phyloP scores from a whole-genome alignment of 1,284 basidiomycete genomes.

The Pterulicium gracile region DNA sequence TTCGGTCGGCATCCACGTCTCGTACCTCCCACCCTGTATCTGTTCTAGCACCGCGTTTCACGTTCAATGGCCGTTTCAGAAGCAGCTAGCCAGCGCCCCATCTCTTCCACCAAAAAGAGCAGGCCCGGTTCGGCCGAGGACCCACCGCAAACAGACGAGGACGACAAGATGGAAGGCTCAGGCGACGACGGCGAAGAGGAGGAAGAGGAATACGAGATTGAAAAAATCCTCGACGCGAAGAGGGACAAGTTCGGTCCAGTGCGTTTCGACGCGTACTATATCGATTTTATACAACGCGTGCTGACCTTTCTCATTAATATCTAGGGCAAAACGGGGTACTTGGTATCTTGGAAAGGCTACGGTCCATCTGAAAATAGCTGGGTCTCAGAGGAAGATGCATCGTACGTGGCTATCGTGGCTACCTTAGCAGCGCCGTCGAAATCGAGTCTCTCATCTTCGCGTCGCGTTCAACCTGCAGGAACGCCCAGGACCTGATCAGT shows the following conservation, averaged over 20 bases:
- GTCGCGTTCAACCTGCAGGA: not conserved
- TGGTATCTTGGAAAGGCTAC: not conserved
- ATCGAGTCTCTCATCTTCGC: no score
- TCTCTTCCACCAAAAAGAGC: conserved; percentile 43
- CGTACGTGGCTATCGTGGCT: not conserved
- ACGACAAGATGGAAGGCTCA: not conserved
- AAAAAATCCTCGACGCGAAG: not conserved
- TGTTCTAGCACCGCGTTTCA: conserved; percentile 88
- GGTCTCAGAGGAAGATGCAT: not conserved
- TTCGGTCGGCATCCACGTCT: no score
- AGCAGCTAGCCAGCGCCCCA: conserved; percentile 80
- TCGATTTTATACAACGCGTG: not conserved
- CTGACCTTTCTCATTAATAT: not conserved
- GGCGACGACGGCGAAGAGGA: not conserved
- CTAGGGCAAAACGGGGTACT: not conserved
- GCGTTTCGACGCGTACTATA: no score
- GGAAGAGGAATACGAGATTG: conserved; percentile 1
- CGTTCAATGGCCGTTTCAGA: conserved; percentile 80
- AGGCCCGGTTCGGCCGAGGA: not conserved
- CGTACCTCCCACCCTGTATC: no score
- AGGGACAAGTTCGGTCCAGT: not conserved
- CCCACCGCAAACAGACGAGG: not conserved
- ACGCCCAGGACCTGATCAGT: not conserved
- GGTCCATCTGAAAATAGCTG: not conserved
- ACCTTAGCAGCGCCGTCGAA: not conserved